These are phyloP conservation scores for Aspergillus fructus DNA, from an alignment of 2,329 filamentous ascomycete genomes.

Conservation along the genomic window DNA sequence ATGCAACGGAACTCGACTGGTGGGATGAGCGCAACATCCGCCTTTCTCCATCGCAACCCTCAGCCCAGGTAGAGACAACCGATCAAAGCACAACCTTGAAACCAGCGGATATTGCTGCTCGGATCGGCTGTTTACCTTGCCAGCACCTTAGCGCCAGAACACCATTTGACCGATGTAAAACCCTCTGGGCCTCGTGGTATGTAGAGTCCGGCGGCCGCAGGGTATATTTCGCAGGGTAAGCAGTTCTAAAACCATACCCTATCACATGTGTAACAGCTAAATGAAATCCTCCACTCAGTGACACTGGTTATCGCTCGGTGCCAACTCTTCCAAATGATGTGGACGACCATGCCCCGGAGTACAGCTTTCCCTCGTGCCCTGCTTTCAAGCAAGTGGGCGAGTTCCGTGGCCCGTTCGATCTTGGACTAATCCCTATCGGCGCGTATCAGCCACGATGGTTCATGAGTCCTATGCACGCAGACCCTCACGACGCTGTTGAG, in stretches of 20 bases:
- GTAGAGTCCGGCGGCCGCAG: constrained; percentile 71
- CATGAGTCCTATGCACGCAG: constrained; percentile 80
- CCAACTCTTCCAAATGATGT: constrained; percentile 59
- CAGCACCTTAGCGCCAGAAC: constrained; percentile 77
- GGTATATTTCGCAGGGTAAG: constrained; percentile 75
- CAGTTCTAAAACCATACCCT: not conserved
- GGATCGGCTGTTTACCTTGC: constrained; percentile 75
- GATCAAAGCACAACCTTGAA: constrained; percentile 21
- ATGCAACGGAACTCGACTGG: constrained; percentile 91
- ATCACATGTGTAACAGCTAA: constrained; percentile 4
- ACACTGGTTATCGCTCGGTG: constrained; percentile 86
- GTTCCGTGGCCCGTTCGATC: constrained; percentile 79
- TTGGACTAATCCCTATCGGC: constrained; percentile 90
- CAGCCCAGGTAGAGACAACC: constrained; percentile 27
- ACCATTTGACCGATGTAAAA: constrained; percentile 68
- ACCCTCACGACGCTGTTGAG: constrained; percentile 83
- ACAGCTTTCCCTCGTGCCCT: constrained; percentile 70
- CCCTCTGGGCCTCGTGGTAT: constrained; percentile 87
- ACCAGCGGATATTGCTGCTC: constrained; percentile 61
- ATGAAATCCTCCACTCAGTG: constrained; percentile 51
- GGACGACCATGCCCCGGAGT: constrained; percentile 72
- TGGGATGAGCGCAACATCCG: constrained; percentile 81
- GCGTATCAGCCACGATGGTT: constrained; percentile 68
- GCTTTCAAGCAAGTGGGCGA: constrained; percentile 83
- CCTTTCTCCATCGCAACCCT: constrained; percentile 47